Base-by-base conservation (phyloP, 2,329 filamentous ascomycete species). In the Trichoderma sp. region DNA sequence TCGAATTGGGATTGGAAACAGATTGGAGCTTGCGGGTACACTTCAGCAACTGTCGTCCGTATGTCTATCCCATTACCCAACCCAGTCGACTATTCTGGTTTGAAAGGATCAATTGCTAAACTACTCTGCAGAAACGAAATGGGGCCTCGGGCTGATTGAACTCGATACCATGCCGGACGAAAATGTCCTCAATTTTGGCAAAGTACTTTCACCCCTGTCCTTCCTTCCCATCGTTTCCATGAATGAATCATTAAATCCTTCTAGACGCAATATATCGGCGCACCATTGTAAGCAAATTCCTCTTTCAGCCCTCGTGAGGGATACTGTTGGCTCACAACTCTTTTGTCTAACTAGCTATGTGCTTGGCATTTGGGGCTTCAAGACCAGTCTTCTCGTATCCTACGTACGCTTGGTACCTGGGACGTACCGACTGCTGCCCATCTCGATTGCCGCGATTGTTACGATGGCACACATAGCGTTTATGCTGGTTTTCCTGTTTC, bases 371-470 rank as follows among this genome's bases (percentile, higher is more conserved):
- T 79, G 85, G 3, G 82, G 81, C 1, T 86, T 86, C 76, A 86
- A 86, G 70, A 76, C 85, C 24, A 80, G 84, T 36, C 76, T 86
- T 2, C 75, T 87, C 4, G 78, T 84, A 2, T 83, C 83, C 1
- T 83, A 85, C 21, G 77, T 86, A 0, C 83, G 85, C 1, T 84
- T 86, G 15, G 81, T 85, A 4, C 80, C 83, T 2, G 78, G 79
- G 0, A 51, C 69, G 3, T 84, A 84, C 57, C 79, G 80, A 30
- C 75, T 76, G 6, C 68, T 75, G 1, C 81, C 83, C 0, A 77
- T 82, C 9, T 74, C 71, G 8, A 77, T 83, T n/a, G 80, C 82
- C 1, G 74, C 80, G 0, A 74, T 80, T 1, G 81, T 80, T 26
- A 78, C 79, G 0, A 56, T 82, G 14, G 84, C 83, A 64, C 83